Base-by-base conservation (phyloP, 441 rosid genomes). In the Raphanus hybrid region DNA sequence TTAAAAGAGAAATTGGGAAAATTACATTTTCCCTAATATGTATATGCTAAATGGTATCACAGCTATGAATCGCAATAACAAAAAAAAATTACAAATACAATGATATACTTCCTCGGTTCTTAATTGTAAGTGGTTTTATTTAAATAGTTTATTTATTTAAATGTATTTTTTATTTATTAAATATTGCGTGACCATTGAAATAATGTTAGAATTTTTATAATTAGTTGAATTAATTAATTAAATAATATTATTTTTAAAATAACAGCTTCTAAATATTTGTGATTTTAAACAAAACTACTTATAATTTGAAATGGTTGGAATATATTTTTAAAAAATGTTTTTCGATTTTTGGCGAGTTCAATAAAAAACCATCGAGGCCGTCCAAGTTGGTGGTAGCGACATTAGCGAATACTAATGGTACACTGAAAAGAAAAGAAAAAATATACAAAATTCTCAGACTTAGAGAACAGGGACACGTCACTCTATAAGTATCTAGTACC, bases 381-480 rank as follows among this genome's bases (percentile, higher is more conserved):
- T 61, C 81, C 77, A 78, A 60, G 74, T 78, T 78, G 70, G 59
- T 78, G 77, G 65, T 78, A 67, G 77, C 20, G 81, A 29, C 77
- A 73, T 73, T 73, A 67, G 34, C 81, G 76, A 67, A 60, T 71
- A 66, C 72, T 66, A 58, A 34, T 52, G 60, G 26, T 45, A 5
- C 16, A 32, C 54, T 58, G 15, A 16, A 75, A 69, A 54, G 2
- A 23, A 23, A 61, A 45, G 14, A 45, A 34, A 60, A 35, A 26
- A 26, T 4, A 32, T 35, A 50, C 11, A 6, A 74, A 43, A 3
- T 1, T 43, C 10, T 29, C 34, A 29, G 34, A 29, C 34, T 29
- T 29, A 29, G 4, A 29, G 5, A 29, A 29, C 34, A 29, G 37
- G 16, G 41, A 77, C 72, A 64, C 58, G 63, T 71, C 81, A 67